Conservation (phyloP, 2,329 filamentous ascomycete species). For the Apiospora marii region DNA sequence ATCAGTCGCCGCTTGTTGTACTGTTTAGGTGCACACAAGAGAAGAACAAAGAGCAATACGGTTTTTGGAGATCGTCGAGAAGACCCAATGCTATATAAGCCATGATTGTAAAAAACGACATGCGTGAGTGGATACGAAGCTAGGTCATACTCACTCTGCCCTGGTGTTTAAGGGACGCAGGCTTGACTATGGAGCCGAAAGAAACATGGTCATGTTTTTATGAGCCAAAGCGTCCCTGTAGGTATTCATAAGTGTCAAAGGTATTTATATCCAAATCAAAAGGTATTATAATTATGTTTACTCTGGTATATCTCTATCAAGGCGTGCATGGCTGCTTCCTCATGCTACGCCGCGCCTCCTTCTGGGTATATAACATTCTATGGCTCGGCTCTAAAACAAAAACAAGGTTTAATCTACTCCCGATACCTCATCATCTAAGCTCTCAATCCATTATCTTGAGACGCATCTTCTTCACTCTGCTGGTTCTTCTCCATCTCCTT, state of each 20-base stretch:
- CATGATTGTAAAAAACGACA: too few species aligned
- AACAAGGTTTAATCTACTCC: neutral
- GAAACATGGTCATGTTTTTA: too few species aligned
- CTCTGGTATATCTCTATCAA: neutral
- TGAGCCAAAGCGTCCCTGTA: neutral
- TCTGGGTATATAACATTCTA: constrained; percentile 1
- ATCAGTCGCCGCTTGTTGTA: neutral
- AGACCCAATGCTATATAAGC: too few species aligned
- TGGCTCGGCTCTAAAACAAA: neutral
- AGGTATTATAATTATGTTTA: neutral
- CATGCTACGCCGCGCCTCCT: neutral
- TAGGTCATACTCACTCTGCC: too few species aligned
- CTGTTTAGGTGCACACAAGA: neutral
- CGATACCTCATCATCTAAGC: neutral
- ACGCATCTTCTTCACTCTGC: neutral
- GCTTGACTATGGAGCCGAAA: too few species aligned
- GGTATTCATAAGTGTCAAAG: too few species aligned
- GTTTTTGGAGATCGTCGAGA: too few species aligned
- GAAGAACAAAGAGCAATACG: too few species aligned
- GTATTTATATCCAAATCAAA: neutral
- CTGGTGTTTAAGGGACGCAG: too few species aligned
- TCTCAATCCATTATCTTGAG: neutral
- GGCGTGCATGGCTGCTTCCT: neutral
- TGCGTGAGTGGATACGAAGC: too few species aligned
- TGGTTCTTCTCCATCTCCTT: constrained; percentile 34